Percentiles rank a stretch among this genome's conserved stretches.
Evolutionary conservation across 306 rosid species (phyloP).

Genomic region (Vachellia collinsii): DNA sequence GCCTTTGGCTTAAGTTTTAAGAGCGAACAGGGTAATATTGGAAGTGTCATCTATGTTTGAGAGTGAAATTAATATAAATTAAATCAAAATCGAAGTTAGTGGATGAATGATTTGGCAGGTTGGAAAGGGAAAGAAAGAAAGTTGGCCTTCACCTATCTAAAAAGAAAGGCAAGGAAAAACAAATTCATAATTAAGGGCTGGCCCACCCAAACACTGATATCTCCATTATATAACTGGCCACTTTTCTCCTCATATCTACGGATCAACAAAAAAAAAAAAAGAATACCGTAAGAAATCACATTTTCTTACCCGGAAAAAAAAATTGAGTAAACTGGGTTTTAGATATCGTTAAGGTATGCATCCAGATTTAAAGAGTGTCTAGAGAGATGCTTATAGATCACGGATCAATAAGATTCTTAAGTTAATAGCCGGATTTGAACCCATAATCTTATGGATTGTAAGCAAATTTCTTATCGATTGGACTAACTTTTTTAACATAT

Average conservation of each 20-base stretch:
- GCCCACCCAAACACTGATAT: background rate
- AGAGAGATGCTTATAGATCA: too few species aligned
- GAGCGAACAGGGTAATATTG: background rate
- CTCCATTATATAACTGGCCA: background rate
- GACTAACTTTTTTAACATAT: too few species aligned
- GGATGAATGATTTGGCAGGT: background rate
- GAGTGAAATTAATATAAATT: background rate
- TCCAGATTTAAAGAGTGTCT: too few species aligned
- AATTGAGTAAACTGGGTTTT: too few species aligned
- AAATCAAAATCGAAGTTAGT: background rate
- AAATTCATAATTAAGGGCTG: background rate
- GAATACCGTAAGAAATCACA: background rate
- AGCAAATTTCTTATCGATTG: too few species aligned
- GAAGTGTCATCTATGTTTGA: background rate
- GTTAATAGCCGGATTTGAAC: too few species aligned
- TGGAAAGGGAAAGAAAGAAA: background rate
- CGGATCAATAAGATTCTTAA: too few species aligned
- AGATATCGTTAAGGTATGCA: too few species aligned
- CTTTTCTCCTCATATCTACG: background rate
- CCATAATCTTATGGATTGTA: too few species aligned
- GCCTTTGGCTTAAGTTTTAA: background rate
- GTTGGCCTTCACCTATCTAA: background rate
- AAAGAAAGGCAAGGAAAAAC: background rate
- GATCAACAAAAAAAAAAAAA: background rate
- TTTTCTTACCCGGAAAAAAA: too few species aligned